These are phyloP conservation scores for Paramecium sonneborni DNA, from an alignment of 73 alveolate species.

Conservation along the genomic window DNA sequence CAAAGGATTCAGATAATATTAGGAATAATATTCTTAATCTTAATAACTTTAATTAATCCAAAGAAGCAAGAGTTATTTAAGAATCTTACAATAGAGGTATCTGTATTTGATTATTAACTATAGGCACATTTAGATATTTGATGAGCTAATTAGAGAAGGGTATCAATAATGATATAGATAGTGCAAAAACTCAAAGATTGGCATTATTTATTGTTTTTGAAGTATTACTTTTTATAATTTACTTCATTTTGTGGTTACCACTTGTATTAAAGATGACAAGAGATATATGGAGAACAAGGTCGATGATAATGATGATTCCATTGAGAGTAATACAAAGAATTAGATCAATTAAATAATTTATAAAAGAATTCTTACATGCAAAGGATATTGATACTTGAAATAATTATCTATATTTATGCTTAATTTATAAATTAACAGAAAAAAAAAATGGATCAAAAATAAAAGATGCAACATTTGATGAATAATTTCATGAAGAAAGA, in stretches of 20 bases:
- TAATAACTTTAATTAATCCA: slow-evolving; percentile 5
- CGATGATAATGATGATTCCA: slow-evolving; percentile 66
- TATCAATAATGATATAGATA: not conserved
- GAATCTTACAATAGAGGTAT: slow-evolving; percentile 44
- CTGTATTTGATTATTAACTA: not conserved
- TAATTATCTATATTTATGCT: not conserved
- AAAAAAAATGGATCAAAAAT: slow-evolving; percentile 19
- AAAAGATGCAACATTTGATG: not conserved
- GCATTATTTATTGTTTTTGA: slow-evolving; percentile 68
- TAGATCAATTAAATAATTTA: slow-evolving; percentile 52
- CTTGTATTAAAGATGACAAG: slow-evolving; percentile 57
- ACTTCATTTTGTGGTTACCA: slow-evolving; percentile 65
- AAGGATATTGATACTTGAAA: slow-evolving; percentile 43
- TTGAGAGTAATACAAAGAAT: slow-evolving; percentile 50
- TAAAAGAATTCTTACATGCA: slow-evolving; percentile 56
- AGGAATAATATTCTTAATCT: slow-evolving; percentile 8
- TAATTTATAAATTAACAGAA: not conserved
- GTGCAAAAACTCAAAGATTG: slow-evolving; percentile 54
- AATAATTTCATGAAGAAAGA: not conserved
- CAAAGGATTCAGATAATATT: not conserved
- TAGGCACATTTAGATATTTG: slow-evolving; percentile 54
- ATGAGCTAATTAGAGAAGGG: not conserved
- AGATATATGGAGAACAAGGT: slow-evolving; percentile 67
- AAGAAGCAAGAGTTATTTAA: not conserved
- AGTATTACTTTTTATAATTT: slow-evolving; percentile 48